Evolutionary conservation across 2,329 filamentous ascomycete genomes (phyloP).

Genomic region (Paecilomyces fulvus): DNA sequence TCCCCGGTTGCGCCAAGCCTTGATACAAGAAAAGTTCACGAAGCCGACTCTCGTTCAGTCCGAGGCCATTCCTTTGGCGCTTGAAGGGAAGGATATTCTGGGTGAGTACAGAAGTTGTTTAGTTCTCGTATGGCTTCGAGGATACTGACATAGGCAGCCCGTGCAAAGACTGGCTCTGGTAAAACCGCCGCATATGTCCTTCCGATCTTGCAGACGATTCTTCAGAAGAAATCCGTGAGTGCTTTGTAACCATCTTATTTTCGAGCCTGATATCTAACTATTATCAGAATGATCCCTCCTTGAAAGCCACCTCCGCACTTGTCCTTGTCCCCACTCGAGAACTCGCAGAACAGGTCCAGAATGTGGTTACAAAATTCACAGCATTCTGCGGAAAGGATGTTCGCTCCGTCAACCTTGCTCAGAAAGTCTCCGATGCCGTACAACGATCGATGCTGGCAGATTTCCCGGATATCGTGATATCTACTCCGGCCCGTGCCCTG

Average conservation of each 20-base stretch:
- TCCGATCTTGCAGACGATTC: conserved; percentile 74
- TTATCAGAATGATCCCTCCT: conserved; percentile 24
- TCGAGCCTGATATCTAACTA: neutral
- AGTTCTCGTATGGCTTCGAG: neutral
- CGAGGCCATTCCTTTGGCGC: conserved; percentile 75
- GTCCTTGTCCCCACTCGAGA: conserved; percentile 92
- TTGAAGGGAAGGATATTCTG: conserved; percentile 82
- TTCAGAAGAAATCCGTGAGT: conserved; percentile 66
- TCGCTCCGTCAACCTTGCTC: conserved; percentile 74
- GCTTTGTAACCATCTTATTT: neutral
- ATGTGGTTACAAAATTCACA: conserved; percentile 66
- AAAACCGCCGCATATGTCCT: conserved; percentile 96
- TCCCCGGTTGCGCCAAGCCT: conserved; percentile 72
- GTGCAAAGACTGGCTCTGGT: conserved; percentile 89
- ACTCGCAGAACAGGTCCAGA: conserved; percentile 82
- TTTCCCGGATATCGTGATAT: conserved; percentile 79
- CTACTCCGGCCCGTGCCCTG: conserved; percentile 78
- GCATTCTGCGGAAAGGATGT: conserved; percentile 80
- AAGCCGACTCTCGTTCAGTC: conserved; percentile 83
- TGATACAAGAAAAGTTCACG: conserved; percentile 74
- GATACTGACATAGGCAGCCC: conserved; percentile 44
- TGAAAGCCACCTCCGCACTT: conserved; percentile 58
- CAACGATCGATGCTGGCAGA: conserved; percentile 79
- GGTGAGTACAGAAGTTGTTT: conserved; percentile 26
- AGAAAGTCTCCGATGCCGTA: conserved; percentile 82